Conservation (phyloP, 352 stramenopile genomes). For the Phytophthora melonis region DNA sequence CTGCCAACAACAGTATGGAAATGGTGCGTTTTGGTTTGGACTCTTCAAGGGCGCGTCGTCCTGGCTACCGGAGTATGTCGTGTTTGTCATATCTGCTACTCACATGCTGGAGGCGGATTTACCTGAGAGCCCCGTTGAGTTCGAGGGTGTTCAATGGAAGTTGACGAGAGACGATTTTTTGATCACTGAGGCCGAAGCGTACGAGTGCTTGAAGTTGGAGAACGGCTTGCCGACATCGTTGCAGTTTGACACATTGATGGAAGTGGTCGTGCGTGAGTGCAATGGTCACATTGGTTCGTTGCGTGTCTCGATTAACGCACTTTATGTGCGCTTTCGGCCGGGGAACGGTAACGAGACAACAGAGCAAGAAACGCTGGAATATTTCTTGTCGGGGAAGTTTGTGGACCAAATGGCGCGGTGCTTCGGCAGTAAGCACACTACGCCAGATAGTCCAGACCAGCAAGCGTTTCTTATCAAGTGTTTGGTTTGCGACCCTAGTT, state of each 20-base stretch:
- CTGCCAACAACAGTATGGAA: slow-evolving; percentile 16
- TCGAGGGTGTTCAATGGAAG: slow-evolving; percentile 13
- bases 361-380: slow-evolving; percentile 10
- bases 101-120: slow-evolving; percentile 15
- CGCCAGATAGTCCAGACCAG: neutral
- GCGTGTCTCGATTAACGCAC: slow-evolving; percentile 10
- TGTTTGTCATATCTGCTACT: slow-evolving; percentile 24
- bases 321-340: neutral
- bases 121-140: slow-evolving; percentile 1
- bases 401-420: neutral
- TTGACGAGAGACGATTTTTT: slow-evolving; percentile 28
- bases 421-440: neutral
- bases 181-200: slow-evolving; percentile 16
- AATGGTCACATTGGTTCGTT: slow-evolving; percentile 30
- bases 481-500: neutral
- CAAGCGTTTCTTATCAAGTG: slow-evolving; percentile 1
- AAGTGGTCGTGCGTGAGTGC: slow-evolving; percentile 29
- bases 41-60: slow-evolving; percentile 6
- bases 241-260: slow-evolving; percentile 11
- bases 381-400: slow-evolving; percentile 6
- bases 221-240: slow-evolving; percentile 15
- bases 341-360: neutral
- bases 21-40: slow-evolving; percentile 18
- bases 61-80: slow-evolving; percentile 11
- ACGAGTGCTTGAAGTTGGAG: slow-evolving; percentile 11